Percentiles rank a stretch among this genome's conserved stretches.
These are phyloP conservation scores for Orbilia javanica DNA, from an alignment of 2,329 filamentous ascomycete genomes.

Conservation along the genomic window DNA sequence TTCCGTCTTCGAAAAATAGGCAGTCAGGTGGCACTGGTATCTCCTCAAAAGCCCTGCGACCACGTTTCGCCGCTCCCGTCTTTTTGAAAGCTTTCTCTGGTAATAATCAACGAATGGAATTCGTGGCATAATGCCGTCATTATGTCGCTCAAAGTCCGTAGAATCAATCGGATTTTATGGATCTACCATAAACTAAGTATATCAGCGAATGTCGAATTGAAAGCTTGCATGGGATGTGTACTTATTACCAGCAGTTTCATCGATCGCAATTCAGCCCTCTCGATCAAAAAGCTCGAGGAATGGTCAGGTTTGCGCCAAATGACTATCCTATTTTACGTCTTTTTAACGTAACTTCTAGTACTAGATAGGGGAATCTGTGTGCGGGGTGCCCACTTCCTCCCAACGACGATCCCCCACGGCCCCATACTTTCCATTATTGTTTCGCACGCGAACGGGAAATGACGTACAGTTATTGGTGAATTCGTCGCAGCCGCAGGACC, in stretches of 20 bases:
- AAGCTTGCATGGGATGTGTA: not conserved
- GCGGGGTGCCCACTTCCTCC: slow-evolving; percentile 2
- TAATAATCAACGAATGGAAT: not conserved
- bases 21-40: slow-evolving; percentile 10
- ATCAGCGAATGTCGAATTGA: not conserved
- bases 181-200: not conserved
- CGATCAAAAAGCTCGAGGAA: not conserved
- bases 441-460: slow-evolving; percentile 1
- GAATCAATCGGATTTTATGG: not conserved
- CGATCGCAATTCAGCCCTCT: slow-evolving; percentile 4
- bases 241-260: not conserved
- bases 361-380: not conserved
- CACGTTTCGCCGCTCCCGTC: slow-evolving; percentile 19
- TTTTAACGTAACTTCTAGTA: slow-evolving; percentile 3
- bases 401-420: slow-evolving; percentile 17
- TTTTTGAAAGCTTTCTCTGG: not conserved
- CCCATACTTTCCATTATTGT: not conserved
- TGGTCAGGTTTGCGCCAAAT: not conserved
- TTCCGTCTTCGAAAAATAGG: slow-evolving; percentile 6
- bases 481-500: slow-evolving; percentile 3
- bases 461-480: slow-evolving; percentile 9
- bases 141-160: not conserved
- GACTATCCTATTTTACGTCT: slow-evolving; percentile 10
- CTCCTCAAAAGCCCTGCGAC: not conserved
- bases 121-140: not conserved